Conservation (phyloP, 805 yeast species). For the Nakazawaea wickerhamii region DNA sequence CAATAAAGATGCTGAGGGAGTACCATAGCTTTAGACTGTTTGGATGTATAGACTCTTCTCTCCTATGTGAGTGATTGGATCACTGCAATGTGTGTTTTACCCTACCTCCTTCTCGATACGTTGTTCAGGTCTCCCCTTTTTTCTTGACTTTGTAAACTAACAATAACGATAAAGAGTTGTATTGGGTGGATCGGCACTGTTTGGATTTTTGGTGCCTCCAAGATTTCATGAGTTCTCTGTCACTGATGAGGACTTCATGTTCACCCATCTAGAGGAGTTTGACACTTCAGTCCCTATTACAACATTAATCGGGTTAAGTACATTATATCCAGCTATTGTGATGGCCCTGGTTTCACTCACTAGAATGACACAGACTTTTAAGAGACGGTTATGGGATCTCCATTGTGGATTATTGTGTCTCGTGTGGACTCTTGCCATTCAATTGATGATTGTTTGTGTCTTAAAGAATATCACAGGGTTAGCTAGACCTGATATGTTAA, state of each 20-base stretch:
- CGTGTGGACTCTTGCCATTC: slow-evolving; percentile 32
- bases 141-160: background rate
- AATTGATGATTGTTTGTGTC: slow-evolving; percentile 33
- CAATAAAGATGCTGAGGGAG: too few relatives aligned
- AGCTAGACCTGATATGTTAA: slow-evolving; percentile 49
- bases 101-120: too few relatives aligned
- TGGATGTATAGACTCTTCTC: too few relatives aligned
- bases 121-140: background rate
- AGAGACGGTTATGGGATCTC: slow-evolving; percentile 35
- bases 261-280: slow-evolving; percentile 29
- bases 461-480: slow-evolving; percentile 44
- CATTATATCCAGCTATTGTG: slow-evolving; percentile 29
- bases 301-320: slow-evolving; percentile 24
- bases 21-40: too few relatives aligned
- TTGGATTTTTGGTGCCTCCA: slow-evolving; percentile 31
- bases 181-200: slow-evolving; percentile 21
- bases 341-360: slow-evolving; percentile 20
- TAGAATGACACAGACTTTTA: slow-evolving; percentile 16
- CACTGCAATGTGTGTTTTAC: too few relatives aligned
- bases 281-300: slow-evolving; percentile 29
- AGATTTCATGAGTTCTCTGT: slow-evolving; percentile 35
- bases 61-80: too few relatives aligned
- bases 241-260: slow-evolving; percentile 27
- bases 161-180: slow-evolving; percentile 14
- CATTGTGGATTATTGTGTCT: slow-evolving; percentile 31